phyloP scores from a whole-genome alignment of 192 early-diverging fungal species.

The Backusella parvicylindrica region DNA sequence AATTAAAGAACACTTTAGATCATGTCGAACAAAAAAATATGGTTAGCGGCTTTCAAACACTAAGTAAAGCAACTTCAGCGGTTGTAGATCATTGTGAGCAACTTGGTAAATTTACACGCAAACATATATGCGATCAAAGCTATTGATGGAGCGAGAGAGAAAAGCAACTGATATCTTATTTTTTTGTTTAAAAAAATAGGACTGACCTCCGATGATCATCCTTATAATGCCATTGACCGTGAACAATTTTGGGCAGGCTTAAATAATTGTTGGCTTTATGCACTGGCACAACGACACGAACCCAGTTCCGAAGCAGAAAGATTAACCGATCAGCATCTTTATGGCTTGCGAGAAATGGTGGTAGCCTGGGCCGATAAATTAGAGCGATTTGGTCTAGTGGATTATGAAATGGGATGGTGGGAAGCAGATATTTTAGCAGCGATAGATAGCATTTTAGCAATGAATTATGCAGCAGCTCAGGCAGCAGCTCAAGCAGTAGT shows the following conservation, averaged over 20 bases:
- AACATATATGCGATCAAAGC: no score
- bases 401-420: conserved; percentile 84
- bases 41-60: conserved; percentile 66
- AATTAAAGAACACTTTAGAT: conserved; percentile 63
- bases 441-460: conserved; percentile 49
- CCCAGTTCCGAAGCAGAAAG: conserved; percentile 49
- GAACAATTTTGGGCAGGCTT: conserved; percentile 72
- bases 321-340: conserved; percentile 53
- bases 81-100: conserved; percentile 66
- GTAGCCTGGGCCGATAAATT: conserved; percentile 67
- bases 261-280: conserved; percentile 76
- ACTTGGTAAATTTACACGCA: conserved; percentile 42
- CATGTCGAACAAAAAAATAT: conserved; percentile 58
- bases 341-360: conserved; percentile 55
- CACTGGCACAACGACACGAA: conserved; percentile 53
- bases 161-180: not conserved
- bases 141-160: no score
- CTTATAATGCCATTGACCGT: conserved; percentile 53
- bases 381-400: conserved; percentile 73
- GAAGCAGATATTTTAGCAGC: conserved; percentile 71
- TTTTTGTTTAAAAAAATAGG: conserved; percentile 14
- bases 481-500: conserved; percentile 26
- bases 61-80: conserved; percentile 60
- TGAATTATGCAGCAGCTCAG: conserved; percentile 32
- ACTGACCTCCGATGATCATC: conserved; percentile 56